Percentiles rank a stretch among this genome's conserved stretches.
phyloP scores from a whole-genome alignment of 2,329 filamentous ascomycete species.

The Fusarium newnesense region DNA sequence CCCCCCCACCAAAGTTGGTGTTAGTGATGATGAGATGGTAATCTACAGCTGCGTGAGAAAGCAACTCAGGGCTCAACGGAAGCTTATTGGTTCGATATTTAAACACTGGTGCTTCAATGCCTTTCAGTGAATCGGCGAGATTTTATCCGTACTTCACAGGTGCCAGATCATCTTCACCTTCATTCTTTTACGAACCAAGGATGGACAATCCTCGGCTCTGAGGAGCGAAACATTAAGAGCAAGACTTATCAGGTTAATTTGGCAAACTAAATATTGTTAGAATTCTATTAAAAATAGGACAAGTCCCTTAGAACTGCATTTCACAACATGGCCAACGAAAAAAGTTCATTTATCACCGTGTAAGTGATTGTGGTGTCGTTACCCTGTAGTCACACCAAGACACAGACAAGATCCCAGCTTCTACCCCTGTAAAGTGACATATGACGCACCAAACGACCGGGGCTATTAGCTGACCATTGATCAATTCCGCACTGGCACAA shows the following conservation, averaged over 20 bases:
- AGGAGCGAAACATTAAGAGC: fast-evolving
- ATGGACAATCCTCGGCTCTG: background rate
- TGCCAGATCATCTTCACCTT: background rate
- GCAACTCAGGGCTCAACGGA: background rate
- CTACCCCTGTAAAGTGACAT: conserved; percentile 24
- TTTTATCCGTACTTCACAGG: too few relatives aligned
- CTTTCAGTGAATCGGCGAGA: background rate
- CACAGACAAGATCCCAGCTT: background rate
- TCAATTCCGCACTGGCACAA: conserved; percentile 12
- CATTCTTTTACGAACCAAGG: background rate
- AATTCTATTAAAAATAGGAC: too few relatives aligned
- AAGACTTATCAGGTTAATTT: background rate
- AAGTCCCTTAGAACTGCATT: background rate
- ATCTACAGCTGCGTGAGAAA: background rate
- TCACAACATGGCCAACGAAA: background rate
- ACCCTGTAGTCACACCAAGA: conserved; percentile 5
- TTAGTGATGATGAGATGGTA: background rate
- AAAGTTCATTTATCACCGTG: background rate
- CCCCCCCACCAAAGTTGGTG: background rate
- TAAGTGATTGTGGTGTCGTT: conserved; percentile 1
- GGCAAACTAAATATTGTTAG: background rate
- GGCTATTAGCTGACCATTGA: conserved; percentile 26
- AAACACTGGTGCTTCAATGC: background rate
- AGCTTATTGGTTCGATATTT: background rate
- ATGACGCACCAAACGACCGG: conserved; percentile 8